Percentiles rank a stretch among this genome's conserved stretches.
These are phyloP conservation scores for Phlyctochytrium bullatum DNA, from an alignment of 192 early-diverging fungal species.

Conservation along the genomic window DNA sequence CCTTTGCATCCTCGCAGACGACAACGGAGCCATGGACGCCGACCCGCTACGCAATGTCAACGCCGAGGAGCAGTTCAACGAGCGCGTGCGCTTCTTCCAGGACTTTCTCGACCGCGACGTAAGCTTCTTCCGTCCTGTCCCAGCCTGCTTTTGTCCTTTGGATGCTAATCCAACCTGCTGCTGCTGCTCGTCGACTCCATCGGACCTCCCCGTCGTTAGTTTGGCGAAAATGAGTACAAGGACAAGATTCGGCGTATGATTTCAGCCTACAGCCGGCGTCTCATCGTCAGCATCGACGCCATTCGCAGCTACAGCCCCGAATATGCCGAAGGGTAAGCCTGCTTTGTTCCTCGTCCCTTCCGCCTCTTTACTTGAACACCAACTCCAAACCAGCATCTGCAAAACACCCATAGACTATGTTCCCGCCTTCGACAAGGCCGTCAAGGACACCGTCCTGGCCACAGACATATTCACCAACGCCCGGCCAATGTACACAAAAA, in stretches of 20 bases:
- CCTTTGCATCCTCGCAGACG: too few species aligned
- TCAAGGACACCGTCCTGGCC: slow-evolving; percentile 56
- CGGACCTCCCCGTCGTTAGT: slow-evolving; percentile 29
- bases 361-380: background rate
- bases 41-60: slow-evolving; percentile 16
- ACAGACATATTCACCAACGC: slow-evolving; percentile 12
- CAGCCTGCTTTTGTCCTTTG: background rate
- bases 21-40: too few species aligned
- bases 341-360: background rate
- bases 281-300: slow-evolving; percentile 89
- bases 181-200: too few species aligned
- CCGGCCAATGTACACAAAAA: slow-evolving; percentile 35
- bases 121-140: too few species aligned
- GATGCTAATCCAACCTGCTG: too few species aligned
- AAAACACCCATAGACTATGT: slow-evolving; percentile 77
- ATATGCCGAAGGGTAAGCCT: slow-evolving; percentile 67
- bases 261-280: slow-evolving; percentile 45
- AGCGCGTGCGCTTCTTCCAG: slow-evolving; percentile 48
- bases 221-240: slow-evolving; percentile 56
- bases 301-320: slow-evolving; percentile 72
- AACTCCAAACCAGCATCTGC: slow-evolving; percentile 50
- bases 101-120: slow-evolving; percentile 55
- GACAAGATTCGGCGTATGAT: slow-evolving; percentile 51
- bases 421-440: slow-evolving; percentile 77
- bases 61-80: slow-evolving; percentile 50